Conservation (phyloP, 2,329 filamentous ascomycete species). For the Boeremia exigua region DNA sequence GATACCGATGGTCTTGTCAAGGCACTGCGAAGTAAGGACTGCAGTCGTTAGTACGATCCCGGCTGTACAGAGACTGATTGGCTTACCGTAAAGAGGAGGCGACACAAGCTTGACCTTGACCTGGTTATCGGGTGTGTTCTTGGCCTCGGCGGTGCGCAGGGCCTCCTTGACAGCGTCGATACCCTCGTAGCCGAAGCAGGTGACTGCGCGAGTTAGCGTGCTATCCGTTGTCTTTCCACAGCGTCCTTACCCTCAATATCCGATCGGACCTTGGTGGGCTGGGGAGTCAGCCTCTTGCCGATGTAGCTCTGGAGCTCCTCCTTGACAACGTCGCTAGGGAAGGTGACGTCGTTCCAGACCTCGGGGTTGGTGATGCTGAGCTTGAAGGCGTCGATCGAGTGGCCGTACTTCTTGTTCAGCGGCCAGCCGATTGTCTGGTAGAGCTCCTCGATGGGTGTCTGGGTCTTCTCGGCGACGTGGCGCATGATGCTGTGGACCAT, state of each 20-base stretch:
- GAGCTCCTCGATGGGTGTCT: conserved; percentile 89
- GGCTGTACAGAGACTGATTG: not conserved
- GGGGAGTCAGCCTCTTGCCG: conserved; percentile 92
- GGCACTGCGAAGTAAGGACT: conserved; percentile 91
- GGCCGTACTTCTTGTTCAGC: conserved; percentile 95
- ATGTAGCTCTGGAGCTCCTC: conserved; percentile 96
- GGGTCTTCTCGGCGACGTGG: conserved; percentile 96
- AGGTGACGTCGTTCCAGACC: conserved; percentile 91
- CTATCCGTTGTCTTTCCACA: not conserved
- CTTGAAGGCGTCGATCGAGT: conserved; percentile 98
- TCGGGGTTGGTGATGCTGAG: conserved; percentile 98
- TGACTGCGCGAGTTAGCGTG: conserved; percentile 35
- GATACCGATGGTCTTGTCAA: conserved; percentile 91
- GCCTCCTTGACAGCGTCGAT: conserved; percentile 98
- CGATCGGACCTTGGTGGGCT: conserved; percentile 98
- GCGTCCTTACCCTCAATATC: conserved; percentile 85
- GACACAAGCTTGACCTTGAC: conserved; percentile 99
- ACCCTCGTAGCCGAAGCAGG: conserved; percentile 80
- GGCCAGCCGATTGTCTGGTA: conserved; percentile 98
- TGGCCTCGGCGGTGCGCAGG: conserved; percentile 86
- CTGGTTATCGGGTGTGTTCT: conserved; percentile 89
- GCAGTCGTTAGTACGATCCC: conserved; percentile 21
- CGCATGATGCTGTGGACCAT: conserved; percentile 99
- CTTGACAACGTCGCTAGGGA: conserved; percentile 82
- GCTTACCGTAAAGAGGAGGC: conserved; percentile 77